phyloP scores from a whole-genome alignment of 1,284 basidiomycete genomes.

The Cerrena zonata region DNA sequence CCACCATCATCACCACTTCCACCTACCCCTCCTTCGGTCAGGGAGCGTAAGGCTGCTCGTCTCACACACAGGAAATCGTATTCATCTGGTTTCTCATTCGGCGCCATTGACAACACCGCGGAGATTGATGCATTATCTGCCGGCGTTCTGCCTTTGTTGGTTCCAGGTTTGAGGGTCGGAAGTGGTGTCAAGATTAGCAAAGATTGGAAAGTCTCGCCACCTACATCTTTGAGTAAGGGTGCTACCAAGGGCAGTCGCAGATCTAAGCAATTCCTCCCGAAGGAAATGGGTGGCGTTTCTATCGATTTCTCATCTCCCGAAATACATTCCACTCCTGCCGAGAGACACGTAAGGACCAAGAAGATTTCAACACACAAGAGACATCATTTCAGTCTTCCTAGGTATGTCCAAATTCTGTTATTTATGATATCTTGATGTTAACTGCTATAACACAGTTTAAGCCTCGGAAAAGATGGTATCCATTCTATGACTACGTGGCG shows the following conservation, averaged over 20 bases:
- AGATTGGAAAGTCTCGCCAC: constrained; percentile 37
- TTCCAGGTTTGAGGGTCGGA: constrained; percentile 60
- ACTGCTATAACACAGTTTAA: constrained; percentile 39
- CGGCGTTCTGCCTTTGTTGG: constrained; percentile 57
- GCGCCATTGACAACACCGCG: constrained; percentile 44
- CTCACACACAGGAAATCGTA: constrained; percentile 54
- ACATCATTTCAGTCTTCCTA: constrained; percentile 59
- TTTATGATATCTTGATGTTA: constrained; percentile 4
- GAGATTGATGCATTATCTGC: constrained; percentile 68
- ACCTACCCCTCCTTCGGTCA: constrained; percentile 60
- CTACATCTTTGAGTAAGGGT: constrained; percentile 36
- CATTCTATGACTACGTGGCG: constrained; percentile 46
- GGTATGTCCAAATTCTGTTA: constrained; percentile 33
- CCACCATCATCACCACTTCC: constrained; percentile 63
- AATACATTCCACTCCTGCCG: constrained; percentile 53
- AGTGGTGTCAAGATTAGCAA: constrained; percentile 45
- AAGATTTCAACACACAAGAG: constrained; percentile 50
- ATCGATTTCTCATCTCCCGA: constrained; percentile 51
- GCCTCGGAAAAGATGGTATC: constrained; percentile 55
- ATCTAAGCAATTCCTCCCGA: constrained; percentile 15
- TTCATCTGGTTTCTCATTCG: constrained; percentile 54
- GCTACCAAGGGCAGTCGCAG: constrained; percentile 23
- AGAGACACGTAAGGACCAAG: constrained; percentile 26
- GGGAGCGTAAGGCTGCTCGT: constrained; percentile 36
- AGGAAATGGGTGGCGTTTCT: constrained; percentile 36